These are phyloP conservation scores for Monsonia emarginata DNA, from an alignment of 441 rosid species.

Conservation along the genomic window DNA sequence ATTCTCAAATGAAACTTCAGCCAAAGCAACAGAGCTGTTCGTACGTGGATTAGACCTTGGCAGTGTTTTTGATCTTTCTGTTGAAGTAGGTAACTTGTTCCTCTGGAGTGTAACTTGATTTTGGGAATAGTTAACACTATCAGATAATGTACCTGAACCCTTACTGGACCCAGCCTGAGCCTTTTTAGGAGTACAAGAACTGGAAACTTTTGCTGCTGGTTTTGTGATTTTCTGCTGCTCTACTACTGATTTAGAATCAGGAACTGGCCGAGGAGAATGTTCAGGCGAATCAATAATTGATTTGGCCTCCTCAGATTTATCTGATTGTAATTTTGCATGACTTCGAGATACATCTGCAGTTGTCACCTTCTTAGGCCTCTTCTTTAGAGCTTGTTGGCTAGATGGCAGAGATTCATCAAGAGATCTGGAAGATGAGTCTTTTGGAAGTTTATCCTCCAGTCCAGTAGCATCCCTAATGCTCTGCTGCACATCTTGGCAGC, in stretches of 20 bases:
- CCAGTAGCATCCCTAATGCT: constrained; percentile 15
- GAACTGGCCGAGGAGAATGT: constrained; percentile 35
- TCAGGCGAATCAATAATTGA: constrained; percentile 35
- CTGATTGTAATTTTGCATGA: constrained; percentile 37
- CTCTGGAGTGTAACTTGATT: constrained; percentile 41
- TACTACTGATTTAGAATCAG: constrained; percentile 25
- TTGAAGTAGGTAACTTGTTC: constrained; percentile 37
- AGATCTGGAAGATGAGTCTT: constrained; percentile 29
- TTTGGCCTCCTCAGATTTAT: constrained; percentile 33
- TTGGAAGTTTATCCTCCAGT: constrained; percentile 27
- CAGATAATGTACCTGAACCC: constrained; percentile 31
- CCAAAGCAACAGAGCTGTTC: constrained; percentile 27
- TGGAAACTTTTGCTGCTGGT: constrained; percentile 32
- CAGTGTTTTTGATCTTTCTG: constrained; percentile 44
- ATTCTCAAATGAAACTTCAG: constrained; percentile 37
- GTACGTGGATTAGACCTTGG: constrained; percentile 37
- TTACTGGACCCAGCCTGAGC: constrained; percentile 38
- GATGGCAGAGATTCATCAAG: constrained; percentile 29
- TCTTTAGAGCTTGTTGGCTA: constrained; percentile 25
- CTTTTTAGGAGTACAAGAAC: constrained; percentile 36
- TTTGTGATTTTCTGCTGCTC: constrained; percentile 35
- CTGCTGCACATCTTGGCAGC: constrained; percentile 22
- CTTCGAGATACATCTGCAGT: constrained; percentile 25
- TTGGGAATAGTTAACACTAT: constrained; percentile 32
- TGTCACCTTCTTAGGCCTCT: constrained; percentile 17